These are phyloP conservation scores for Euphorbia peplus DNA, from an alignment of 345 rosid species.

Conservation along the genomic window DNA sequence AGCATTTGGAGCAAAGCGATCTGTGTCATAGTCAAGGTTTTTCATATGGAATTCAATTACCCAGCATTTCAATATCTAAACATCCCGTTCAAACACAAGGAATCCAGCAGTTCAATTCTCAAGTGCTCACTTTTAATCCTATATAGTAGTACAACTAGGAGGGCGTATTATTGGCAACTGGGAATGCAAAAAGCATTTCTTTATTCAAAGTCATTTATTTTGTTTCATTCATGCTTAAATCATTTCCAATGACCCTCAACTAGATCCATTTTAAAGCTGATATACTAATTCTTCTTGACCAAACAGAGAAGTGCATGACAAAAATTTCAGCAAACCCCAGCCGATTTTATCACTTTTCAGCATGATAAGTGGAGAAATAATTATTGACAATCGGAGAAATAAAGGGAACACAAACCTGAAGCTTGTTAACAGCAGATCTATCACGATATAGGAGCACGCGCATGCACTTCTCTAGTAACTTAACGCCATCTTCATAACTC, in stretches of 20 bases:
- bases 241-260: not conserved
- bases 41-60: not conserved
- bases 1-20: not conserved
- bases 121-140: not conserved
- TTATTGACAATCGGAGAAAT: not conserved
- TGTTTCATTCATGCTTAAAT: not conserved
- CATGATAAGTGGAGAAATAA: not conserved
- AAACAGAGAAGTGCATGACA: not conserved
- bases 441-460: conserved; percentile 96
- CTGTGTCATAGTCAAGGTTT: not conserved
- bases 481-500: conserved; percentile 91
- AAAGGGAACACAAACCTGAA: conserved; percentile 58
- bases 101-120: not conserved
- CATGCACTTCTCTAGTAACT: conserved; percentile 94
- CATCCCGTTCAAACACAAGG: not conserved
- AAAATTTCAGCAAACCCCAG: not conserved
- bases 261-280: not conserved
- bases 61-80: not conserved
- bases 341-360: not conserved
- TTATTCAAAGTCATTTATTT: not conserved
- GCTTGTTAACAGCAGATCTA: conserved; percentile 92
- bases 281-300: not conserved
- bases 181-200: too few species aligned
- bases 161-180: too few species aligned
- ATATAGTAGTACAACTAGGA: too few species aligned